Conservation (phyloP, 116 monocot genomes). For the Phalaenopsis hybrid region DNA sequence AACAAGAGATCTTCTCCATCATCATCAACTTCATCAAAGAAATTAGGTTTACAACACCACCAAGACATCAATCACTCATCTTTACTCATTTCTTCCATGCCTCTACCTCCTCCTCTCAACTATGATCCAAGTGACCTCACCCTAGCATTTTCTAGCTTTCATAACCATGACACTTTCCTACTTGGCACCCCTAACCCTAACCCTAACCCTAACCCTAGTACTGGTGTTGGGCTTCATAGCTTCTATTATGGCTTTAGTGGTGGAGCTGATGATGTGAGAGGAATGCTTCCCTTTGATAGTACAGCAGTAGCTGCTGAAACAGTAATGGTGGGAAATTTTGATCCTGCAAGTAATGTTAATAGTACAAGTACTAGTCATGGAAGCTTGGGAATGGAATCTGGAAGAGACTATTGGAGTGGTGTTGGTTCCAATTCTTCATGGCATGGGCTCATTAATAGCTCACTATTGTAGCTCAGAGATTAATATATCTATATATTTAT, state of each 20-base stretch:
- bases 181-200: constrained; percentile 21
- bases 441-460: constrained; percentile 38
- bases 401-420: constrained; percentile 22
- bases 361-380: constrained; percentile 16
- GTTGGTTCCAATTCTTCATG: constrained; percentile 14
- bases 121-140: neutral
- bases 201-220: constrained; percentile 21
- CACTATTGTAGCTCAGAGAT: constrained; percentile 13
- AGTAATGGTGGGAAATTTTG: neutral
- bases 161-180: constrained; percentile 2
- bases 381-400: constrained; percentile 22
- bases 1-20: constrained; percentile 23
- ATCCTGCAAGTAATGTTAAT: neutral
- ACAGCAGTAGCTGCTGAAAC: neutral
- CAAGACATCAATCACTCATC: neutral
- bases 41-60: neutral
- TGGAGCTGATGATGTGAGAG: neutral
- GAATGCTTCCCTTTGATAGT: neutral
- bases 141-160: constrained; percentile 4
- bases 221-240: neutral
- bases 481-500: neutral
- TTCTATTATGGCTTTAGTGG: constrained; percentile 19
- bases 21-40: neutral
- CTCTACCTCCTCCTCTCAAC: constrained; percentile 3
- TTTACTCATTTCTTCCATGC: neutral